phyloP scores from a whole-genome alignment of 768 basidiomycete genomes.

The Serendipita sp. region DNA sequence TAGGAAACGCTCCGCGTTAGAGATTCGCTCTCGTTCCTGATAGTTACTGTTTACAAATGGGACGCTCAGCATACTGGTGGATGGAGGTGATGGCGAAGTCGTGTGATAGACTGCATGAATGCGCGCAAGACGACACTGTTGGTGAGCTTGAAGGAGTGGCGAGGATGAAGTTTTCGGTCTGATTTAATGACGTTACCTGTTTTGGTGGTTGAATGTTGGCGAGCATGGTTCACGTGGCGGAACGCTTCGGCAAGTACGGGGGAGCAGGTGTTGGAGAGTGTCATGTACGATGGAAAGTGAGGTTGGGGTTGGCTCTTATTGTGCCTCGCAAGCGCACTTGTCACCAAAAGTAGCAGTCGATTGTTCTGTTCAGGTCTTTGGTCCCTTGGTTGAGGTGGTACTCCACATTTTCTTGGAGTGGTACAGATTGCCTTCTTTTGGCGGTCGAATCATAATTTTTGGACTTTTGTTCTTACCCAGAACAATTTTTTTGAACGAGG shows the following conservation, averaged over 20 bases:
- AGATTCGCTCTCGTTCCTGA: slow-evolving; percentile 2
- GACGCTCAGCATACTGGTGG: no score
- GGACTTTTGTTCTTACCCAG: neutral
- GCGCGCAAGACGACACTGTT: no score
- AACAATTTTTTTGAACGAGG: neutral
- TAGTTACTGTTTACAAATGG: neutral
- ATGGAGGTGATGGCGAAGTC: no score
- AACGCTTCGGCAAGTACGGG: no score
- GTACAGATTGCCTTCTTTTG: neutral
- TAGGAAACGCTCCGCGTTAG: slow-evolving; percentile 1
- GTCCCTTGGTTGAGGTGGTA: neutral
- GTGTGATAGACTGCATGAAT: no score
- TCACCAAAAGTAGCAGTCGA: neutral
- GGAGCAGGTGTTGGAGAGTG: no score
- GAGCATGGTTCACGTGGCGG: no score
- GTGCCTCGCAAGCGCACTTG: neutral
- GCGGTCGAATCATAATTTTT: neutral
- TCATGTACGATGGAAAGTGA: neutral
- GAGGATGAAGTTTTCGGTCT: no score
- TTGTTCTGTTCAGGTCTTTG: neutral
- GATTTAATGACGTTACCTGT: no score
- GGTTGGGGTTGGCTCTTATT: neutral
- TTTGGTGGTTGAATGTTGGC: no score
- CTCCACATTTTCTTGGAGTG: neutral
- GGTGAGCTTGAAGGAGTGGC: no score